Percentiles rank a stretch among this genome's conserved stretches.
Conservation (phyloP, 1,139 yeast species). For the Debaryomycetaceae sp. region DNA sequence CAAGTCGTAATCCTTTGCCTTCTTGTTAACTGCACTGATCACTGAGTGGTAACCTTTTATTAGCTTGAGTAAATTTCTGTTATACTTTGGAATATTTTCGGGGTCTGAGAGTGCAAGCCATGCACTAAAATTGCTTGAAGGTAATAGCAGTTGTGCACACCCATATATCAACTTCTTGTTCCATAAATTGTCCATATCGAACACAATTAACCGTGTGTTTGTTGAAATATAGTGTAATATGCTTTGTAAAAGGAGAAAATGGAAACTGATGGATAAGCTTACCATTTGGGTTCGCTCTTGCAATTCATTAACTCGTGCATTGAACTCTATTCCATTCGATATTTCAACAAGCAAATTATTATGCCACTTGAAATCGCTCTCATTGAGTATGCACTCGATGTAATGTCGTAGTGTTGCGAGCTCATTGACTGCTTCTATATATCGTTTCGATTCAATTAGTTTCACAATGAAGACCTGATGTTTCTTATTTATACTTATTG, state of each 20-base stretch:
- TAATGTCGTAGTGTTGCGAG: constrained; percentile 9
- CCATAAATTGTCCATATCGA: constrained; percentile 9
- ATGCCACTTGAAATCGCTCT: background rate
- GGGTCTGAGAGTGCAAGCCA: constrained; percentile 21
- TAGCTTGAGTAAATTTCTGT: constrained; percentile 20
- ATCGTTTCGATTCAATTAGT: constrained; percentile 22
- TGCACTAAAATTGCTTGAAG: constrained; percentile 16
- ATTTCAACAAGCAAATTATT: background rate
- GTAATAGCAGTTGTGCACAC: constrained; percentile 19
- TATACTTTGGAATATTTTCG: constrained; percentile 11
- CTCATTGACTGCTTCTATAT: constrained; percentile 12
- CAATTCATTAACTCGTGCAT: background rate
- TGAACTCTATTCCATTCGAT: constrained; percentile 2
- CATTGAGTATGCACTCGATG: constrained; percentile 8
- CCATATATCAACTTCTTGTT: constrained; percentile 9
- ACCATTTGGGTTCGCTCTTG: constrained; percentile 8
- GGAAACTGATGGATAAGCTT: constrained; percentile 27
- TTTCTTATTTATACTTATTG: constrained; percentile 15
- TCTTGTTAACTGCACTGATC: constrained; percentile 7
- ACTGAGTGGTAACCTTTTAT: constrained; percentile 23
- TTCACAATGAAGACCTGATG: constrained; percentile 31
- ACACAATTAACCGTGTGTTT: constrained; percentile 14
- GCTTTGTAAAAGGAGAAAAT: constrained; percentile 30
- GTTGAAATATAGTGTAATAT: constrained; percentile 23
- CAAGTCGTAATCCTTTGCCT: constrained; percentile 1